Conservation (phyloP, 352 stramenopile species). For the Halophytophthora polymorphica region DNA sequence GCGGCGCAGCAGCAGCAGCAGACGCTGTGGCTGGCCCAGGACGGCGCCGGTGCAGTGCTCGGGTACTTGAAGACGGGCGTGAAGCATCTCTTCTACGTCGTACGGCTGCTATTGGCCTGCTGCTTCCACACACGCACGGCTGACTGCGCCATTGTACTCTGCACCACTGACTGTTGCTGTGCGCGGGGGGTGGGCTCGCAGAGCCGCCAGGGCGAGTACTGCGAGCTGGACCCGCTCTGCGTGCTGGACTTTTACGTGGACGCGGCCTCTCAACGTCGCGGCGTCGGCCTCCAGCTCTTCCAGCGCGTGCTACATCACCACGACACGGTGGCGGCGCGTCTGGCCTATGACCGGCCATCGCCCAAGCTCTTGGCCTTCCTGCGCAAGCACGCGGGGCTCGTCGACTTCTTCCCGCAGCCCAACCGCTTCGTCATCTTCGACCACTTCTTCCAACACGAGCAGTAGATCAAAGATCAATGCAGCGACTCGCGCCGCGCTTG, state of each 20-base stretch:
- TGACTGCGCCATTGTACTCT: neutral
- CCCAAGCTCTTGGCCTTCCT: constrained; percentile 80
- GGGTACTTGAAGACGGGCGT: constrained; percentile 64
- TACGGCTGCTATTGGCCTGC: constrained; percentile 20
- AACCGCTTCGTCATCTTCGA: constrained; percentile 88
- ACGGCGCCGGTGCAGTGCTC: constrained; percentile 19
- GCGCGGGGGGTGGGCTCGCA: constrained; percentile 8
- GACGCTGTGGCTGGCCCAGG: constrained; percentile 33
- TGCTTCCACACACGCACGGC: neutral
- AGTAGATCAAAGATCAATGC: neutral
- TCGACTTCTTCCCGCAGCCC: constrained; percentile 51
- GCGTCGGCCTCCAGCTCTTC: constrained; percentile 65
- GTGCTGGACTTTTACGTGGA: constrained; percentile 81
- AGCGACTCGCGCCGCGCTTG: neutral
- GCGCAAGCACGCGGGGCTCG: constrained; percentile 59
- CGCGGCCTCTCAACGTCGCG: constrained; percentile 47
- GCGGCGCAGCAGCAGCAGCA: constrained; percentile 33
- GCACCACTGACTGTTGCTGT: constrained; percentile 5
- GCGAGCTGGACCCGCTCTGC: constrained; percentile 71
- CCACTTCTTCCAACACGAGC: constrained; percentile 45
- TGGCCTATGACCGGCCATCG: constrained; percentile 82
- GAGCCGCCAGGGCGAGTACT: constrained; percentile 54
- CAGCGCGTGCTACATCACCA: constrained; percentile 47
- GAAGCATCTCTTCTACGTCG: constrained; percentile 80
- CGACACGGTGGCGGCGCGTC: constrained; percentile 12